Conservation (phyloP, 345 rosid species). For the Cardiospermum halicacabum region DNA sequence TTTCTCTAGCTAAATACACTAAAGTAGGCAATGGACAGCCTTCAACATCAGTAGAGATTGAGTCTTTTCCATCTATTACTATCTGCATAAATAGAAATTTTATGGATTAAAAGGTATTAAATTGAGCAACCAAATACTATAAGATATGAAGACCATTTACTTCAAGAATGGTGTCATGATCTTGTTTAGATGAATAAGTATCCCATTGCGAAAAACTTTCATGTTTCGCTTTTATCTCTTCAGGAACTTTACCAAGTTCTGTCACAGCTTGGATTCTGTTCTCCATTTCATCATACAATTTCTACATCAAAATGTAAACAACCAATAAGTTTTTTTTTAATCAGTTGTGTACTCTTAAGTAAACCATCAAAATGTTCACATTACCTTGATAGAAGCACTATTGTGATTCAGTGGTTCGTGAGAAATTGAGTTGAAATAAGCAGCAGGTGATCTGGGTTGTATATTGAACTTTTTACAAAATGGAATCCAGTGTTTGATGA, state of each 20-base stretch:
- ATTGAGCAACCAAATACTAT: too few species aligned
- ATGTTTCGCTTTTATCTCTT: constrained; percentile 31
- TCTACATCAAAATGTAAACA: constrained; percentile 12
- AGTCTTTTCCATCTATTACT: constrained; percentile 44
- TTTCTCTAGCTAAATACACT: constrained; percentile 77
- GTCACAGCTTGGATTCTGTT: constrained; percentile 28
- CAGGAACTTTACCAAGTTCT: constrained; percentile 29
- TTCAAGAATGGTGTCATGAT: constrained; percentile 58
- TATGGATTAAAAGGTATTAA: background rate
- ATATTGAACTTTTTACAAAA: constrained; percentile 39
- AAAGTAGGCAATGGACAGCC: constrained; percentile 47
- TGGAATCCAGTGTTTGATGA: constrained; percentile 46
- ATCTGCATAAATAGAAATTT: constrained; percentile 42
- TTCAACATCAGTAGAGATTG: constrained; percentile 23
- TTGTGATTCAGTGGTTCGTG: background rate
- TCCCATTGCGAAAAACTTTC: constrained; percentile 55
- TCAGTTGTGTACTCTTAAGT: background rate
- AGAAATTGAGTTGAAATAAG: constrained; percentile 26
- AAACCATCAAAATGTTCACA: background rate
- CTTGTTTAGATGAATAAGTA: constrained; percentile 30
- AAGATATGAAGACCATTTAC: constrained; percentile 26
- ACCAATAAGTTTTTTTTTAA: background rate
- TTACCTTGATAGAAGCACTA: constrained; percentile 25
- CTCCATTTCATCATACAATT: constrained; percentile 50
- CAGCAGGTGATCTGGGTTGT: constrained; percentile 42